These are phyloP conservation scores for Chaetomium fimeti DNA, from an alignment of 495 filamentous ascomycete genomes.

Conservation along the genomic window DNA sequence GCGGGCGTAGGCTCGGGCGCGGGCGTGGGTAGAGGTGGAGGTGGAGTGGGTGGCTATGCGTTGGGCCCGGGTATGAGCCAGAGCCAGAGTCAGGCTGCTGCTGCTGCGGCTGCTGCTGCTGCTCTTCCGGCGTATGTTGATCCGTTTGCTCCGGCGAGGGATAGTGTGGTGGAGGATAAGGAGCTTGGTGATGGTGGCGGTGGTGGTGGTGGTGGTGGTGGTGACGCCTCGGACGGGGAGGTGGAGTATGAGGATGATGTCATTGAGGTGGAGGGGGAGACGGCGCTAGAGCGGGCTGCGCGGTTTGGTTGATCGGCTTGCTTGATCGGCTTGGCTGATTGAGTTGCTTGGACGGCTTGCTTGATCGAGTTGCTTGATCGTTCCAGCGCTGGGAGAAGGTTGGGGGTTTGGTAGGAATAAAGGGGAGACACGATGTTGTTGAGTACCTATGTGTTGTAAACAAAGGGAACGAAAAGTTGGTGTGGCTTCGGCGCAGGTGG, in stretches of 20 bases:
- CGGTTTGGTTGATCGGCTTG: constrained; percentile 3
- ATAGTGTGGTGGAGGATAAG: background rate
- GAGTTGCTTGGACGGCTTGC: too few relatives aligned
- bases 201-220: too few relatives aligned
- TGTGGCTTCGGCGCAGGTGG: background rate
- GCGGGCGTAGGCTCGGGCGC: too few relatives aligned
- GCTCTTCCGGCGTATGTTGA: background rate
- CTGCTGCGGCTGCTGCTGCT: too few relatives aligned
- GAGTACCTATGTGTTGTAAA: background rate
- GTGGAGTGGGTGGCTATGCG: too few relatives aligned
- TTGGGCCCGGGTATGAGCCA: too few relatives aligned
- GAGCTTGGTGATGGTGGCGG: too few relatives aligned
- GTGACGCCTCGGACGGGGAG: constrained; percentile 4
- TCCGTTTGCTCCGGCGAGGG: background rate
- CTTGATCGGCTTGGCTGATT: too few relatives aligned
- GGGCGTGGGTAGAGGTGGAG: background rate
- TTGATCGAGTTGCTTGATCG: too few relatives aligned
- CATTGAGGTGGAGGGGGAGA: constrained; percentile 19
- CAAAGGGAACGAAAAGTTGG: background rate
- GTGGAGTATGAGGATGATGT: constrained; percentile 22
- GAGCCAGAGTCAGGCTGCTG: background rate
- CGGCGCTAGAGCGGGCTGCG: constrained; percentile 21
- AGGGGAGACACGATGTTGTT: background rate
- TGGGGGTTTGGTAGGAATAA: background rate
- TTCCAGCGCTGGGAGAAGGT: background rate